Evolutionary conservation across 208 protist genomes (phyloP), one percentile per base, ranked within the genome.

Genomic region (Strigomonas culicis): DNA sequence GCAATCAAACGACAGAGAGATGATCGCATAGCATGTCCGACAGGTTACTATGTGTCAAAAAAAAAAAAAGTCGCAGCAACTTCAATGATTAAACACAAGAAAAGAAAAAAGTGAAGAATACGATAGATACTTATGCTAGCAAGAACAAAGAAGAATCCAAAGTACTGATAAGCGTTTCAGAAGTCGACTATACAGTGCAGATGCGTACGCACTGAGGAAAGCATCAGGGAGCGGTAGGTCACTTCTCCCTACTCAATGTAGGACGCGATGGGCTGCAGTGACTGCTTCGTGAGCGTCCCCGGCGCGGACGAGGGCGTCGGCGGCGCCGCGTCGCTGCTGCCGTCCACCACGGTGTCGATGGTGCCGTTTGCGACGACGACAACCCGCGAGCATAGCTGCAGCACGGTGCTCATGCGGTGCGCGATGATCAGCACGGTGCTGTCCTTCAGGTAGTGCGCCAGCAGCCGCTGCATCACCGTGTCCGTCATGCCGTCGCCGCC

Each of bases 351-450:
- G 34, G 74, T 66, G 34, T 66, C n/a, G 30, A 75, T n/a, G 53
- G 53, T 71, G 15, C 80, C 78, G 21, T 72, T 59, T 25, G 77
- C 63, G 57, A 91, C 49, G 4, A 96, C 76, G 52, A 98, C 70
- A 22, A 98, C 83, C 15, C 88, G 78, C 58, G 96, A 86, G 59
- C 77, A 93, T 21, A 98, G 72, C 24, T 91, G 83, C 36, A 79
- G 60, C 47, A 99, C 89, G 1, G 97, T 99, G 8, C 97, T 75
- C 34, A 98, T 68, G 34, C 97, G 80, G 62, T 98, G 97, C 8
- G 96, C 98, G 75, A 98, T 98, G 31, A 95, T 93, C 11, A 99
- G 65, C 22, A 98, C 79, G n/a, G 97, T 99, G 64, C 85, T 83
- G 27, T 91, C 74, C 8, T 60, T 36, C 53, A 99, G 89, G 61